These are phyloP conservation scores for Tinospora cordifolia DNA, from an alignment of 164 flowering plant genomes.

Conservation along the genomic window DNA sequence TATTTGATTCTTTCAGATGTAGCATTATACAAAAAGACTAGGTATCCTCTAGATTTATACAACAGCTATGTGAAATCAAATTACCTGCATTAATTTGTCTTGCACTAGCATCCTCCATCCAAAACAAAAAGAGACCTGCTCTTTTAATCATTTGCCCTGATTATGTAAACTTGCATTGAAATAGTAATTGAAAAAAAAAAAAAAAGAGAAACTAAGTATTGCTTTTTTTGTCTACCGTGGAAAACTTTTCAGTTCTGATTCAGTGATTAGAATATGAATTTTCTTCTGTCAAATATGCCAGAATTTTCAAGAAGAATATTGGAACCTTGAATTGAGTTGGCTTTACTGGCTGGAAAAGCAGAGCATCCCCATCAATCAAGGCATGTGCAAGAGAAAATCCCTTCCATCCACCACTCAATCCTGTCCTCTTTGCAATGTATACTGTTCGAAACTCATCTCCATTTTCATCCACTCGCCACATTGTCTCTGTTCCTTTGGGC, in stretches of 20 bases:
- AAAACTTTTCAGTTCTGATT: too few relatives aligned
- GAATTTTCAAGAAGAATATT: too few relatives aligned
- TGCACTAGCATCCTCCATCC: not conserved
- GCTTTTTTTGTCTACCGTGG: too few relatives aligned
- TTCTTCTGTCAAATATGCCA: too few relatives aligned
- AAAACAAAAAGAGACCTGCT: not conserved
- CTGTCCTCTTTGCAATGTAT: constrained; percentile 45
- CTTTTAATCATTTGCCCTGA: not conserved
- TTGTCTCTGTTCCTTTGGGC: constrained; percentile 15
- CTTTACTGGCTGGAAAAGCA: constrained; percentile 50
- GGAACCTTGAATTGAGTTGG: constrained; percentile 52
- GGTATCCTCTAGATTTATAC: too few relatives aligned
- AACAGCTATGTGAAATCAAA: not conserved
- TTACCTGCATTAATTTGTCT: not conserved
- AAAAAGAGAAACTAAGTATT: too few relatives aligned
- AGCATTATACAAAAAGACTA: too few relatives aligned
- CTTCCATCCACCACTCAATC: constrained; percentile 80
- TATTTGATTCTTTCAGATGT: too few relatives aligned
- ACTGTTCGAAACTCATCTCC: constrained; percentile 23
- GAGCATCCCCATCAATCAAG: constrained; percentile 68
- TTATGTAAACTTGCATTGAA: not conserved
- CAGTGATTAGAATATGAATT: too few relatives aligned
- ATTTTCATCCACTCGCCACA: constrained; percentile 21
- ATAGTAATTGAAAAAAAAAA: not conserved
- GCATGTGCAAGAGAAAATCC: constrained; percentile 60